Evolutionary conservation across 495 filamentous ascomycete genomes (phyloP), one percentile per base, ranked within the genome.

Genomic region (Mycothermus thermophilus): DNA sequence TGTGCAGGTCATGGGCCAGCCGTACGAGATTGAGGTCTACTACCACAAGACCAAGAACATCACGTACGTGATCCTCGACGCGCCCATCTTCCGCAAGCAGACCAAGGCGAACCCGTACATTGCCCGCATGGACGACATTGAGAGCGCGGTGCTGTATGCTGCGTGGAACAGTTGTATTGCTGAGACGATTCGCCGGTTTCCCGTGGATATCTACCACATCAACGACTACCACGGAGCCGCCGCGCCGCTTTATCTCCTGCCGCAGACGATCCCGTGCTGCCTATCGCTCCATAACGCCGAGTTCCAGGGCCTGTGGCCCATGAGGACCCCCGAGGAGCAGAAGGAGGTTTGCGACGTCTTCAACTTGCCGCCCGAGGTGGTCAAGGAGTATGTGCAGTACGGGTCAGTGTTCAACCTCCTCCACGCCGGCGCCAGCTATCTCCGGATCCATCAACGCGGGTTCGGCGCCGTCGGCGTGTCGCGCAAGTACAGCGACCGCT

Each of bases 201-300:
- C 75, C 0, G 62, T 81, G 28, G 77, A 84, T 44, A 48, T 85
- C 14, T 85, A 85, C 48, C 80, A 85, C 50, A 77, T 83, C 48
- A 85, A 85, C 52, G 80, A 85, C 50, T 85, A 83, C 49, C 80
- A 85, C 40, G 80, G 80, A 20, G 75, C 79, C 12, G 54, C 79
- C 5, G 80, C 80, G 24, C 79, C 77, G 8, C 58, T 84, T 5
- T 78, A 85, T 40, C 63, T 81, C 12, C 63, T 83, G 4, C 79
- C 79, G 0, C 45, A 54, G 18, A 77, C 65, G 3, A 67, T 77
- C 26, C 74, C 74, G 0, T 69, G 67, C 46, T 75, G 71, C 41
- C 48, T 77, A 2, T 58, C 54, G 1, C 54, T 58, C 27, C 54
- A 58, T 32, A 58, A 83, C 41, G 79, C 76, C 22, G 77, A 84